Evolutionary conservation across 1,284 basidiomycete genomes (phyloP).

Genomic region (Pascua guehoae): DNA sequence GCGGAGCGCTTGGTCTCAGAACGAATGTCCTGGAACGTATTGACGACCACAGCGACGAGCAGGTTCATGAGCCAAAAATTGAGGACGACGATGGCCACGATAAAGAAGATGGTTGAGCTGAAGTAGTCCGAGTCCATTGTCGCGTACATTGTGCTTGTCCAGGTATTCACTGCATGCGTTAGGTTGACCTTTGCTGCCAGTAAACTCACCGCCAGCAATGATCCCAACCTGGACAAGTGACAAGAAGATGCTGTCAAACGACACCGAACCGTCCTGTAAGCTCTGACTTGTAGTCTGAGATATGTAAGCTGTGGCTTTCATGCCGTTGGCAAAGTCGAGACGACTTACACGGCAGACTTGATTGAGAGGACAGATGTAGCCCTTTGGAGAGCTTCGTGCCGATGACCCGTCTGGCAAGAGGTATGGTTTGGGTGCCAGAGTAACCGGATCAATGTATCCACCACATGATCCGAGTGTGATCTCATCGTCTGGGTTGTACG

Average conservation of each 20-base stretch:
- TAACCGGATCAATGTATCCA: slow-evolving; percentile 64
- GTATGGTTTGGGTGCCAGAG: slow-evolving; percentile 46
- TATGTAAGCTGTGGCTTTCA: not conserved
- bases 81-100: slow-evolving; percentile 74
- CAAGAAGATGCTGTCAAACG: slow-evolving; percentile 86
- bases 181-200: not conserved
- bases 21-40: slow-evolving; percentile 87
- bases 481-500: slow-evolving; percentile 29
- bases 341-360: slow-evolving; percentile 66
- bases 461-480: slow-evolving; percentile 60
- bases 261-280: slow-evolving; percentile 65
- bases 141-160: slow-evolving; percentile 72
- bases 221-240: slow-evolving; percentile 81
- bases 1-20: slow-evolving; percentile 87
- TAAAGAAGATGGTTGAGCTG: slow-evolving; percentile 81
- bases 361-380: slow-evolving; percentile 75
- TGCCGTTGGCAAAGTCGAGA: too few relatives aligned
- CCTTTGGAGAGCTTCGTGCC: slow-evolving; percentile 62
- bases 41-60: slow-evolving; percentile 94
- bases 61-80: slow-evolving; percentile 95
- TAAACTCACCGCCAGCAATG: slow-evolving; percentile 67
- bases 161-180: slow-evolving; percentile 45
- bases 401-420: slow-evolving; percentile 24
- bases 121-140: slow-evolving; percentile 92
- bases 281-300: slow-evolving; percentile 51